These are phyloP conservation scores for Wickerhamiella spandovensis DNA, from an alignment of 805 yeast species.

Conservation along the genomic window DNA sequence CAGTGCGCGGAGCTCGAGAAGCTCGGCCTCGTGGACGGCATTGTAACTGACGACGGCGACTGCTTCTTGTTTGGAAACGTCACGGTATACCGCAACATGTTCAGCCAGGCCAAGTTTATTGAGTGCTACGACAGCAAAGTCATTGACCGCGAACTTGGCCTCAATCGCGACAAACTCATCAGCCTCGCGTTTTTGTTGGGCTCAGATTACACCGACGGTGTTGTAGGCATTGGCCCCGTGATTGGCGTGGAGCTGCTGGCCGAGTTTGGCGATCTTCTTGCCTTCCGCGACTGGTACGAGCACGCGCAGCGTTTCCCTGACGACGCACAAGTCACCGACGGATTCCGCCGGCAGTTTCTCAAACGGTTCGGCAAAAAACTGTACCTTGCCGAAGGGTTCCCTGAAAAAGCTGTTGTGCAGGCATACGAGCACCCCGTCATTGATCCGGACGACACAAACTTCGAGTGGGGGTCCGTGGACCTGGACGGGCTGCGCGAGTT, in stretches of 20 bases:
- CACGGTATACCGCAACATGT: slow-evolving; percentile 75
- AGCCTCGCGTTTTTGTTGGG: slow-evolving; percentile 78
- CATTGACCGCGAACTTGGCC: slow-evolving; percentile 49
- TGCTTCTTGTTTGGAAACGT: slow-evolving; percentile 88
- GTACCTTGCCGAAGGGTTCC: slow-evolving; percentile 50
- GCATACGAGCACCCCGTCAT: slow-evolving; percentile 78
- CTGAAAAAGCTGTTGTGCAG: slow-evolving; percentile 50
- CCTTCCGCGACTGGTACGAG: slow-evolving; percentile 46
- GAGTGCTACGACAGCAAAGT: slow-evolving; percentile 61
- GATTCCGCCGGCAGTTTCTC: slow-evolving; percentile 35
- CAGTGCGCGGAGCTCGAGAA: slow-evolving; percentile 75
- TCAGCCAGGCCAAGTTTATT: slow-evolving; percentile 82
- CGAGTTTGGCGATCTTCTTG: slow-evolving; percentile 45
- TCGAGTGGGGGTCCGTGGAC: slow-evolving; percentile 86
- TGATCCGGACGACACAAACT: slow-evolving; percentile 62
- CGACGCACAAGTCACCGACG: slow-evolving; percentile 27
- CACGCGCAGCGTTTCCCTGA: slow-evolving; percentile 28
- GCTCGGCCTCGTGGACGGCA: slow-evolving; percentile 79
- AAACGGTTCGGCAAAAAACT: slow-evolving; percentile 47
- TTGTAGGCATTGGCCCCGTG: slow-evolving; percentile 90
- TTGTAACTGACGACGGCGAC: slow-evolving; percentile 95
- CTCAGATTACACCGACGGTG: slow-evolving; percentile 89
- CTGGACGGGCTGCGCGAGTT: slow-evolving; percentile 63
- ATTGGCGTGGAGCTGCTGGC: slow-evolving; percentile 81
- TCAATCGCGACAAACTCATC: slow-evolving; percentile 50